phyloP scores from a whole-genome alignment of 192 early-diverging fungal genomes.

The Funneliformis geosporum region DNA sequence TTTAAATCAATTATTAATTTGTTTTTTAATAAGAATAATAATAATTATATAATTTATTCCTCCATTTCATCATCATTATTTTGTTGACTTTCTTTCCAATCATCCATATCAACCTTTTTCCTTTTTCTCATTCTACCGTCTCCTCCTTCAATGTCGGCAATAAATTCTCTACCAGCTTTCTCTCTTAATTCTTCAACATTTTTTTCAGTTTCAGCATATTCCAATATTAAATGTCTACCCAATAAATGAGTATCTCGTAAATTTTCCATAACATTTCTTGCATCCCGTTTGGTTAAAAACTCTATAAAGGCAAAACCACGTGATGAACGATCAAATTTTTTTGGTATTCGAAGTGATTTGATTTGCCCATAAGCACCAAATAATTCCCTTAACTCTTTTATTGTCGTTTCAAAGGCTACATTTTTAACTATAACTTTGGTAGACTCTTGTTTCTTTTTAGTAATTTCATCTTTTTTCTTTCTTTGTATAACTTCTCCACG shows the following conservation, averaged over 20 bases:
- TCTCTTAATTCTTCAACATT: slow-evolving; percentile 77
- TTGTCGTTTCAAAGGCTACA: slow-evolving; percentile 95
- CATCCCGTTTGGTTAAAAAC: slow-evolving; percentile 95
- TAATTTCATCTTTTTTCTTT: slow-evolving; percentile 39
- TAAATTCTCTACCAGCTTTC: slow-evolving; percentile 83
- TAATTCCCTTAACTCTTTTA: slow-evolving; percentile 88
- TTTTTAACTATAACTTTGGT: slow-evolving; percentile 93
- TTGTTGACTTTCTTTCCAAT: slow-evolving; percentile 1
- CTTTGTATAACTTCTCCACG: slow-evolving; percentile 26
- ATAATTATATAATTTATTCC: not conserved
- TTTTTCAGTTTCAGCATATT: slow-evolving; percentile 90
- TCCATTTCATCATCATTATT: not conserved
- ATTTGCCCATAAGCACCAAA: slow-evolving; percentile 91
- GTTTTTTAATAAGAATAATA: not conserved
- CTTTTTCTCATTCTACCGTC: slow-evolving; percentile 43
- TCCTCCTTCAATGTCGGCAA: slow-evolving; percentile 58
- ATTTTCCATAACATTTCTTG: slow-evolving; percentile 83
- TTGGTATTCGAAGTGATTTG: slow-evolving; percentile 93
- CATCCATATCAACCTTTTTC: slow-evolving; percentile 26
- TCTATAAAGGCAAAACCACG: slow-evolving; percentile 99
- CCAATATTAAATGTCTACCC: slow-evolving; percentile 93
- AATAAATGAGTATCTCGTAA: slow-evolving; percentile 94
- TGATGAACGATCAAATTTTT: slow-evolving; percentile 89
- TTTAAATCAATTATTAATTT: too few species aligned
- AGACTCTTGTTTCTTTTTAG: slow-evolving; percentile 60